phyloP scores from a whole-genome alignment of 2,329 filamentous ascomycete genomes.

The Escovopsis sp. region DNA sequence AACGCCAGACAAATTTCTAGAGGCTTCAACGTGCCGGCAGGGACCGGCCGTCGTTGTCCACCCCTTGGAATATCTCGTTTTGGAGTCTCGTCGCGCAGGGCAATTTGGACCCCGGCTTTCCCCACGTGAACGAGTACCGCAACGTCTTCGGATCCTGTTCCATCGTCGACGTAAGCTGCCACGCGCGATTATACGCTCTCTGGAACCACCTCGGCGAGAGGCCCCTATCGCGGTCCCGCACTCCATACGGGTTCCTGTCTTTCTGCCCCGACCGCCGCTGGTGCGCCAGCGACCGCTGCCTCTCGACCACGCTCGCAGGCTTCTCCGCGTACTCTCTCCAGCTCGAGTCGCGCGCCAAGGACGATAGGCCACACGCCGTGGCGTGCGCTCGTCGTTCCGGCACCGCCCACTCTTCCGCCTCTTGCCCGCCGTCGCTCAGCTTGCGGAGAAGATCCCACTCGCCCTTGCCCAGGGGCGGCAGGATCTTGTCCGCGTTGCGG shows the following conservation, averaged over 20 bases:
- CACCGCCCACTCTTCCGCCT: constrained; percentile 19
- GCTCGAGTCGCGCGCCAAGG: constrained; percentile 27
- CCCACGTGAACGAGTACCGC: constrained; percentile 31
- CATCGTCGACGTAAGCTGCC: constrained; percentile 29
- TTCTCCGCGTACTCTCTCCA: constrained; percentile 28
- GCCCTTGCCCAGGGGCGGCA: constrained; percentile 36
- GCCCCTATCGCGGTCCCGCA: constrained; percentile 16
- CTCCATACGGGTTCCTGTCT: constrained; percentile 23
- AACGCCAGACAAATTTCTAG: no score
- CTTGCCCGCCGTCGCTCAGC: constrained; percentile 27
- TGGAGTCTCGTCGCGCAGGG: constrained; percentile 19
- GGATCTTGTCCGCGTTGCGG: constrained; percentile 25
- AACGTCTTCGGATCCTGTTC: constrained; percentile 16
- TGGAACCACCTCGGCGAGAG: constrained; percentile 27
- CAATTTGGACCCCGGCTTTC: constrained; percentile 14
- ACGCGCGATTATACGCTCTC: constrained; percentile 31
- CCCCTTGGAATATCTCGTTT: constrained; percentile 32
- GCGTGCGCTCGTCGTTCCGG: constrained; percentile 16
- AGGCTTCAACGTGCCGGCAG: neutral
- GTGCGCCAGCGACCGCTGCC: constrained; percentile 16
- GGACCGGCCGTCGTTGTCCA: constrained; percentile 17
- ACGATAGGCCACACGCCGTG: neutral
- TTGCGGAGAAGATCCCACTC: constrained; percentile 42
- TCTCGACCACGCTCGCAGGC: constrained; percentile 24
- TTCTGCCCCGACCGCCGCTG: constrained; percentile 19